Conservation (phyloP, 208 protist genomes). For the Herpetomonas samuelpessoai region DNA sequence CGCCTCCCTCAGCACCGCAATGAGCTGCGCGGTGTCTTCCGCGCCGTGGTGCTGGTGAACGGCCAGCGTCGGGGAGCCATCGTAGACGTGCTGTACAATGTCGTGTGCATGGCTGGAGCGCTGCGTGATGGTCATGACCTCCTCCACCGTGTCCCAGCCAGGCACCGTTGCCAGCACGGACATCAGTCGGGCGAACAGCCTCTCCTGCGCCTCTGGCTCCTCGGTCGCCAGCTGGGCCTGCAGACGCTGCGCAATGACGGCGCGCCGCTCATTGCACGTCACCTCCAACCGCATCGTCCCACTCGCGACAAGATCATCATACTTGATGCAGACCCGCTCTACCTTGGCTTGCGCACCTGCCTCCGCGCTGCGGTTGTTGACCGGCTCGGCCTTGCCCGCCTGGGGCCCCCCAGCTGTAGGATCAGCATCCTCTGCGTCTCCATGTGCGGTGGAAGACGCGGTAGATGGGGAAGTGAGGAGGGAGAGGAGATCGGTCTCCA, state of each 20-base stretch:
- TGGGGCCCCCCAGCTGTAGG: neutral
- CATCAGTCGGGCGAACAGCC: constrained; percentile 18
- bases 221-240: constrained; percentile 31
- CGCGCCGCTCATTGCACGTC: constrained; percentile 33
- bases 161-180: constrained; percentile 14
- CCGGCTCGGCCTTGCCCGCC: constrained; percentile 4
- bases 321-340: neutral
- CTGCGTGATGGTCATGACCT: constrained; percentile 17
- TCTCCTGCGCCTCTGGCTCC: constrained; percentile 11
- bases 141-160: constrained; percentile 18
- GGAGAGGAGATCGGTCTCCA: constrained; percentile 15
- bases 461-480: no score
- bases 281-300: constrained; percentile 21
- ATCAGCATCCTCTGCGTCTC: neutral
- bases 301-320: neutral
- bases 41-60: constrained; percentile 20
- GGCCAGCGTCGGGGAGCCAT: constrained; percentile 13
- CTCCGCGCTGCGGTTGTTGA: neutral
- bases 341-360: neutral
- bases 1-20: constrained; percentile 2
- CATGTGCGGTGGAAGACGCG: neutral
- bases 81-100: constrained; percentile 23
- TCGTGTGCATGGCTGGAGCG: constrained; percentile 12
- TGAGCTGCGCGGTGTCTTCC: constrained; percentile 14
- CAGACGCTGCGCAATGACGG: constrained; percentile 38